Evolutionary conservation across 768 basidiomycete genomes (phyloP).

Genomic region (Dioszegia crocea): DNA sequence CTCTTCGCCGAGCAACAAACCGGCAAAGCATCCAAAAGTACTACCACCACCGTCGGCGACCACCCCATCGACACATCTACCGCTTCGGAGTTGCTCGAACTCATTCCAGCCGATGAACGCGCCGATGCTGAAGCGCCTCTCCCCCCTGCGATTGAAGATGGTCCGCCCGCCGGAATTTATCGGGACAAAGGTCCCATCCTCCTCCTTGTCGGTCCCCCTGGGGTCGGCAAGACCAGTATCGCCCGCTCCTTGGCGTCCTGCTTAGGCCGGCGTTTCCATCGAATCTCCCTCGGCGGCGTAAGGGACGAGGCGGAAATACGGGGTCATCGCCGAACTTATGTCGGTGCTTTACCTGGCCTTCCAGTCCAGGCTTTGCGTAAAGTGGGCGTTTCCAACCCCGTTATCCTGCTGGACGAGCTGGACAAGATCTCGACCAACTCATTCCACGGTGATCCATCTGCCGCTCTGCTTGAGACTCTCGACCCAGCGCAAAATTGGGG

Average conservation of each 20-base stretch:
- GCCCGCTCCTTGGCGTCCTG: conserved; percentile 83
- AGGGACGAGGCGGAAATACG: conserved; percentile 85
- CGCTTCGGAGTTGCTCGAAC: conserved; percentile 62
- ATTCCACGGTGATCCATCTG: conserved; percentile 86
- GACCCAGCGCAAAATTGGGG: conserved; percentile 81
- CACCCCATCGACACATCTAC: conserved; percentile 16
- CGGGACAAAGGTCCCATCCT: conserved; percentile 52
- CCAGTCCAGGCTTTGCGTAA: conserved; percentile 83
- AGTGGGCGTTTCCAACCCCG: conserved; percentile 72
- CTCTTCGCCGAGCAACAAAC: conserved; percentile 24
- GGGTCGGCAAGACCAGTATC: conserved; percentile 78
- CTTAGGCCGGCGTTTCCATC: conserved; percentile 78
- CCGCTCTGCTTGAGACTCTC: conserved; percentile 83
- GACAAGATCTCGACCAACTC: conserved; percentile 66
- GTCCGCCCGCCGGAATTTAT: conserved; percentile 23
- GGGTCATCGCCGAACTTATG: conserved; percentile 78
- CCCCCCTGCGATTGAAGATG: conserved; percentile 15
- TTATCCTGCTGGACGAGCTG: conserved; percentile 78
- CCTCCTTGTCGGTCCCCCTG: conserved; percentile 78
- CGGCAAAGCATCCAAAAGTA: too few relatives aligned
- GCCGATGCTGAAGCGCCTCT: conserved; percentile 3
- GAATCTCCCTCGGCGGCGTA: conserved; percentile 86
- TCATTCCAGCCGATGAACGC: conserved; percentile 26
- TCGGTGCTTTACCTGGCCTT: conserved; percentile 47
- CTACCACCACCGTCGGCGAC: conserved; percentile 8